Evolutionary conservation across 106 monocot species (phyloP), one percentile per base, ranked within the genome.

Genomic region (Ottelia alismoides): DNA sequence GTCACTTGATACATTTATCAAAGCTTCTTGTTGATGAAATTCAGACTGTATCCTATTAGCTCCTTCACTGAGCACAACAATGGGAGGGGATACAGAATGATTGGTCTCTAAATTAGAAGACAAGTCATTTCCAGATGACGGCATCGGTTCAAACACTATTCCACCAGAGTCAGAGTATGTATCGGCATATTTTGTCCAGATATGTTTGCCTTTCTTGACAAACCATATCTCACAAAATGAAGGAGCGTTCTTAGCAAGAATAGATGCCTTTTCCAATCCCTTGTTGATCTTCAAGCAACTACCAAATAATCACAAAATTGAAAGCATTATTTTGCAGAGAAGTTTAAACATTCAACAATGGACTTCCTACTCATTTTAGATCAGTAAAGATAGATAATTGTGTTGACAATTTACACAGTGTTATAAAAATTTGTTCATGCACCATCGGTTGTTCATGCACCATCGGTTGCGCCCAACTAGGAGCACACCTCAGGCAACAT

Each of bases 161-260:
- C n/a, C n/a, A n/a, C n/a, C n/a, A n/a, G n/a, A n/a, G n/a, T n/a
- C 16, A 16, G 40, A 43, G 40, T 6, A 7, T 16, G 40, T 43
- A 40, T 58, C 57, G 57, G 73, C 75, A 28, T 85, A 75, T 60
- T 70, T 78, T 26, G 78, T 78, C 78, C 78, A 78, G 9, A 82
- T 49, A 70, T 70, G 78, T 30, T 73, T 72, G 32, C 78, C 81
- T 66, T 78, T 81, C 49, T 53, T 53, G n/a, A 91, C 67, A 52
- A 85, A 91, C 72, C 72, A 85, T 60, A 85, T 72, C 60, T 91
- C 81, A 67, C 85, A 91, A 47, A 78, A 90, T 22, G 58, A 27
- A 70, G 91, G 85, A 31, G 74, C 72, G 65, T 81, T 72, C 30
- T 64, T 84, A n/a, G n/a, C n/a, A n/a, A n/a, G n/a, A n/a, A n/a